These are phyloP conservation scores for Haplosporangium gracile DNA, from an alignment of 192 early-diverging fungal genomes.

Conservation along the genomic window DNA sequence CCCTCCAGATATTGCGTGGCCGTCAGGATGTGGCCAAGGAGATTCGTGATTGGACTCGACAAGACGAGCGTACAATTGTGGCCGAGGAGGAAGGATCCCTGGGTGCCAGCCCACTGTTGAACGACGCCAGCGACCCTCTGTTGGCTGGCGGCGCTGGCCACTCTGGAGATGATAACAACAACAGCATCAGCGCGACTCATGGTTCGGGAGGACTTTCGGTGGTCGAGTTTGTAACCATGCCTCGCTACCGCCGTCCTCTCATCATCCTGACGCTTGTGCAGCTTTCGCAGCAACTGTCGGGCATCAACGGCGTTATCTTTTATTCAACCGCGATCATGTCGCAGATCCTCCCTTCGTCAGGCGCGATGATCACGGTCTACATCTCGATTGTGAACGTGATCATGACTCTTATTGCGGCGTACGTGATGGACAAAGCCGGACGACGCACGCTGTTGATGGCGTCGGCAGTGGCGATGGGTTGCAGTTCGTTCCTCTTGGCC, in stretches of 20 bases:
- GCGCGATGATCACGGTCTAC: constrained; percentile 80
- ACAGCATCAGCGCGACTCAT: constrained; percentile 19
- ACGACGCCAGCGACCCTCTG: constrained; percentile 26
- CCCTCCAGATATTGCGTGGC: constrained; percentile 70
- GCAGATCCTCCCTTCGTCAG: constrained; percentile 69
- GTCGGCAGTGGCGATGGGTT: constrained; percentile 71
- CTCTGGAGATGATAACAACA: constrained; percentile 3
- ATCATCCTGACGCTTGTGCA: constrained; percentile 77
- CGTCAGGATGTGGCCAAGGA: constrained; percentile 64
- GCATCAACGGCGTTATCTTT: constrained; percentile 91
- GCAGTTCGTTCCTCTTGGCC: constrained; percentile 69
- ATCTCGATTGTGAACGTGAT: constrained; percentile 82
- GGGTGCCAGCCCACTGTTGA: constrained; percentile 34
- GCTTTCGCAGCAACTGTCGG: constrained; percentile 88
- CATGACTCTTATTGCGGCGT: constrained; percentile 80
- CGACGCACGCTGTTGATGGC: constrained; percentile 78
- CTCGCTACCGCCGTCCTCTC: constrained; percentile 73
- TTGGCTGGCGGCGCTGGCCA: constrained; percentile 13
- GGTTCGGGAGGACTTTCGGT: constrained; percentile 43
- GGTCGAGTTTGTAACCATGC: constrained; percentile 56
- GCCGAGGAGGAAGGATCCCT: constrained; percentile 31
- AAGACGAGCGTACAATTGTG: constrained; percentile 42
- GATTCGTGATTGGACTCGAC: constrained; percentile 63
- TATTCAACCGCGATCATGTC: constrained; percentile 85
- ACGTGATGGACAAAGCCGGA: constrained; percentile 81